phyloP scores from a whole-genome alignment of 345 rosid genomes.

The Murraya paniculata region DNA sequence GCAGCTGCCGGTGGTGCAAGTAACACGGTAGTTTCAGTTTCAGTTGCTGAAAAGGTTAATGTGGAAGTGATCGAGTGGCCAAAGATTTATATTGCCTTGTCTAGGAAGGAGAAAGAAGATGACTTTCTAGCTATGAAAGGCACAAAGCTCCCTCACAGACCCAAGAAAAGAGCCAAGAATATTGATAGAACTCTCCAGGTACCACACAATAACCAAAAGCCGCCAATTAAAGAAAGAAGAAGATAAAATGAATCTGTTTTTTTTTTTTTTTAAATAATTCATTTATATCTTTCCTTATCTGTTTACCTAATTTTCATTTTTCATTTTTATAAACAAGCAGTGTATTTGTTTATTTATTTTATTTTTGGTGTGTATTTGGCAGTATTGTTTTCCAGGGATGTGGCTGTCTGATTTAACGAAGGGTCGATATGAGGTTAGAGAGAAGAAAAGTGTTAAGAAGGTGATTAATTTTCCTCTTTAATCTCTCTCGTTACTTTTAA shows the following conservation, averaged over 20 bases:
- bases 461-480: slow-evolving; percentile 22
- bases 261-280: not conserved
- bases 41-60: slow-evolving; percentile 24
- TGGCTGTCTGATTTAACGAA: slow-evolving; percentile 64
- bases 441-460: slow-evolving; percentile 75
- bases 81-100: slow-evolving; percentile 46
- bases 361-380: slow-evolving; percentile 20
- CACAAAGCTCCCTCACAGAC: slow-evolving; percentile 66
- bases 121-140: slow-evolving; percentile 71
- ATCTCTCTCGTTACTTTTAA: too few relatives aligned
- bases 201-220: not conserved
- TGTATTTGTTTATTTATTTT: not conserved
- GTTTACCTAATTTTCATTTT: not conserved
- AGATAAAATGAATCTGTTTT: not conserved
- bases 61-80: slow-evolving; percentile 52
- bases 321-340: not conserved
- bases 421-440: slow-evolving; percentile 69
- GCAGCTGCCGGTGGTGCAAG: not conserved
- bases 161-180: slow-evolving; percentile 67
- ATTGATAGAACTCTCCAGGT: slow-evolving; percentile 69
- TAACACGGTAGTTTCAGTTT: slow-evolving; percentile 1
- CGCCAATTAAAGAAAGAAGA: not conserved
- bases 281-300: not conserved
- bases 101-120: slow-evolving; percentile 70
- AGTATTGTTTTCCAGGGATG: slow-evolving; percentile 81